Percentiles rank a stretch among this genome's conserved stretches.
Evolutionary conservation across 768 basidiomycete species (phyloP).

Genomic region (Stropharia rugosoannulata): DNA sequence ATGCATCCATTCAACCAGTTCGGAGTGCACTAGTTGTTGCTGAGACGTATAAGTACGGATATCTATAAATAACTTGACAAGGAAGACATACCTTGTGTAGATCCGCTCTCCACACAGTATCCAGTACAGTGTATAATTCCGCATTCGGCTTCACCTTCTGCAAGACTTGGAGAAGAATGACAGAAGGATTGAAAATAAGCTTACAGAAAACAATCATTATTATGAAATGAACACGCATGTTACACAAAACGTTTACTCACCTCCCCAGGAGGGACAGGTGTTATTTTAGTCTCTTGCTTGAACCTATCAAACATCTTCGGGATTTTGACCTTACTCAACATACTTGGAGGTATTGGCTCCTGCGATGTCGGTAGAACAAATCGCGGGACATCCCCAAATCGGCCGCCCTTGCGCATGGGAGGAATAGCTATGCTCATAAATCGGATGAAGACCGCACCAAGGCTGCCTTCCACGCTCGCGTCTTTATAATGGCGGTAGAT

Average conservation of each 20-base stretch:
- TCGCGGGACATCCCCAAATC: not conserved
- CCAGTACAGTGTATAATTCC: not conserved
- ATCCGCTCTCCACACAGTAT: slow-evolving; percentile 1
- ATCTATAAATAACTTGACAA: not conserved
- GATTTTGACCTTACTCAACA: not conserved
- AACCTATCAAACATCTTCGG: not conserved
- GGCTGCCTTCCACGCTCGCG: not conserved
- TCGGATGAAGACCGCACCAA: slow-evolving; percentile 3
- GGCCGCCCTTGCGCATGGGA: not conserved
- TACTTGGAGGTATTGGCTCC: not conserved
- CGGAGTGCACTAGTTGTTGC: too few relatives aligned
- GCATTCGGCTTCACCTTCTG: not conserved
- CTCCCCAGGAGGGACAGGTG: not conserved
- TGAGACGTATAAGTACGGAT: too few relatives aligned
- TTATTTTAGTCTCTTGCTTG: not conserved
- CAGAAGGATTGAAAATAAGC: slow-evolving; percentile 2
- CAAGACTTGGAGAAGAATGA: slow-evolving; percentile 2
- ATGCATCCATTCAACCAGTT: too few relatives aligned
- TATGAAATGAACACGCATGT: not conserved
- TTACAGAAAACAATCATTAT: not conserved
- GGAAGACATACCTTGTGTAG: not conserved
- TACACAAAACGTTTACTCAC: not conserved
- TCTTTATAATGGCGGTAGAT: slow-evolving; percentile 3
- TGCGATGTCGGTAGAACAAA: slow-evolving; percentile 1
- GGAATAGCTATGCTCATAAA: slow-evolving; percentile 2